phyloP scores from a whole-genome alignment of 805 yeast species.

The Nakazawaea peltata region DNA sequence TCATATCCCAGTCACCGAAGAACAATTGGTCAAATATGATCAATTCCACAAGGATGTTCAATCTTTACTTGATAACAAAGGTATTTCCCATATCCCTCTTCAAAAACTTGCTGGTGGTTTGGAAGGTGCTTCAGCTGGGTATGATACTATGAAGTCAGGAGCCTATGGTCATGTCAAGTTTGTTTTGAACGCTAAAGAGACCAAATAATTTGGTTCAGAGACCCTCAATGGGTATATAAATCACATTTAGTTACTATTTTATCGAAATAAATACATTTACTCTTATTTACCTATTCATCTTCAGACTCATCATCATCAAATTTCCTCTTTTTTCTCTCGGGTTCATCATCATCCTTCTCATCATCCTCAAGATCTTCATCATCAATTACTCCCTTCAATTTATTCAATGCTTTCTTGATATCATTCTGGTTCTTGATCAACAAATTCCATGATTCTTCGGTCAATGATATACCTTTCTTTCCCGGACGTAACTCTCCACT shows the following conservation, averaged over 20 bases:
- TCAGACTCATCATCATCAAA: not conserved
- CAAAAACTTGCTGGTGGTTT: constrained; percentile 16
- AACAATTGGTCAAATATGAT: constrained; percentile 1
- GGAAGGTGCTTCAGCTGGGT: constrained; percentile 1
- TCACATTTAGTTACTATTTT: too few relatives aligned
- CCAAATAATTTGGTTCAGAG: too few relatives aligned
- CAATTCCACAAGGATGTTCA: constrained; percentile 14
- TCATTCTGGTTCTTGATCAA: constrained; percentile 37
- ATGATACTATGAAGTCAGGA: not conserved
- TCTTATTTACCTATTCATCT: constrained; percentile 8
- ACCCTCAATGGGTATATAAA: too few relatives aligned
- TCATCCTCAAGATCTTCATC: constrained; percentile 17
- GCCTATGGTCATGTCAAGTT: constrained; percentile 1
- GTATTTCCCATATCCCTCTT: constrained; percentile 21
- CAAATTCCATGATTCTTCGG: constrained; percentile 45
- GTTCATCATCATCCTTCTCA: constrained; percentile 15
- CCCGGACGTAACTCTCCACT: constrained; percentile 69
- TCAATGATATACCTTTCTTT: constrained; percentile 62
- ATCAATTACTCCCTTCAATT: constrained; percentile 18
- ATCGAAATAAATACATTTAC: too few relatives aligned
- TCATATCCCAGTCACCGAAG: constrained; percentile 4
- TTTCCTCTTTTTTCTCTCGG: constrained; percentile 9
- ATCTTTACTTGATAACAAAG: constrained; percentile 16
- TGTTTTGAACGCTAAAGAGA: too few relatives aligned
- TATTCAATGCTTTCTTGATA: constrained; percentile 42